phyloP scores from a whole-genome alignment of 352 stramenopile genomes.

The Pythium phragmiticola region DNA sequence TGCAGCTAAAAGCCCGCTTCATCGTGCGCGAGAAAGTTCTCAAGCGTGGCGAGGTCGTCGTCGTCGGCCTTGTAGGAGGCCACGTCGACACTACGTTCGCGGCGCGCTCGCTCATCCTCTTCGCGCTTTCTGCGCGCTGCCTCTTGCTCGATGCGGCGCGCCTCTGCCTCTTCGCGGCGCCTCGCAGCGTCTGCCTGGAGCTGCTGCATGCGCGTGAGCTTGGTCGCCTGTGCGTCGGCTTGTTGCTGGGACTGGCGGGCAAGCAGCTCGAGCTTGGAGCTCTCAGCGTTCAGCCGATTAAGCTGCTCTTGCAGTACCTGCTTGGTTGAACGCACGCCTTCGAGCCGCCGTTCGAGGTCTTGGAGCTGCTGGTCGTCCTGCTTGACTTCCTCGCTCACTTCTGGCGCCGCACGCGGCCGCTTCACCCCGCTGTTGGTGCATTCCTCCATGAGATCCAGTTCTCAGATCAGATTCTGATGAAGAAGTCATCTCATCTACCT shows the following conservation, averaged over 20 bases:
- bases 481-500: not conserved
- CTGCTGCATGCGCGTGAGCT: conserved; percentile 57
- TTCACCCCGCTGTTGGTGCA: not conserved
- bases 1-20: conserved; percentile 42
- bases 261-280: conserved; percentile 19
- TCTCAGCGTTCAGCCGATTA: conserved; percentile 33
- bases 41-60: conserved; percentile 51
- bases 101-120: conserved; percentile 34
- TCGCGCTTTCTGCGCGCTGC: conserved; percentile 20
- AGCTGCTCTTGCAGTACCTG: conserved; percentile 37
- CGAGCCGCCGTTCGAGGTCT: conserved; percentile 46
- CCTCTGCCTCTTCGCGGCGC: conserved; percentile 29
- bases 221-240: conserved; percentile 20
- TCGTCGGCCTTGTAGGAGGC: conserved; percentile 23
- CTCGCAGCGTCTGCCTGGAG: conserved; percentile 59
- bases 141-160: conserved; percentile 31
- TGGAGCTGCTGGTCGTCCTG: conserved; percentile 5
- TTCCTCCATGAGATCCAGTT: conserved; percentile 7
- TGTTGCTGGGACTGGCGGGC: conserved; percentile 27
- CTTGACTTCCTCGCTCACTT: not conserved
- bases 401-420: not conserved
- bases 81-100: conserved; percentile 47
- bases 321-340: conserved; percentile 48
- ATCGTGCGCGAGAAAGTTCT: conserved; percentile 59
- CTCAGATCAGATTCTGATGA: not conserved